Base-by-base conservation (phyloP, 208 protist genomes). In the Trypanosoma mega region DNA sequence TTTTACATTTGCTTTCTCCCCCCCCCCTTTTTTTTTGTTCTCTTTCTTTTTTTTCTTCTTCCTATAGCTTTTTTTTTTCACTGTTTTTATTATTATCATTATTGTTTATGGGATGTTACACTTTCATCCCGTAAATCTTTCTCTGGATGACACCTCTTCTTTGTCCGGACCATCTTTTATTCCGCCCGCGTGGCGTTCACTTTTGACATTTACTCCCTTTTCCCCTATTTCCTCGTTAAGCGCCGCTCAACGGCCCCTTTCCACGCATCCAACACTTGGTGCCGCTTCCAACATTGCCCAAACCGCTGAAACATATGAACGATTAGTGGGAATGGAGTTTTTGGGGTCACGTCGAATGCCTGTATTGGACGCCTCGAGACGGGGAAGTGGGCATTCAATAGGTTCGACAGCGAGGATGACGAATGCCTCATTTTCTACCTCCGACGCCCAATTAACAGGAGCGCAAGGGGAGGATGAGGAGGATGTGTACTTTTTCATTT, bases 281-380 rank as follows among this genome's bases (percentile, higher is more conserved):
- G n/a, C n/a, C n/a, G n/a, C n/a, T n/a, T n/a, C n/a, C n/a, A n/a
- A n/a, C n/a, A n/a, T n/a, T n/a, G n/a, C n/a, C n/a, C n/a, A 7
- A 14, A 5, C 29, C 7, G 14, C 39, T 11, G 36, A 14, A 14
- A 21, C 21, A 9, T 67, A 58, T 67, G 60, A 56, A 33, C 24
- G 57, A 14, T n/a, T 63, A 2, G 57, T 63, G 30, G 57, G 57
- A 53, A 45, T 63, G 1, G 57, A 63, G 46, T 63, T 63, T 30
- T 29, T 63, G 12, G 57, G 57, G 7, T 63, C 57, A 5, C 34
- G 34, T 26, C 41, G 8, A 36, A 50, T 6, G 26, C 43, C 6
- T 36, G 29, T n/a, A 16, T 26, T 1, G 7, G 43, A 2, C 55
- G 34, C 1, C 18, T n/a, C 3, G 43, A 59, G 21, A 47, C 34